These are phyloP conservation scores for Nissolia schottii DNA, from an alignment of 306 rosid species.

Conservation along the genomic window DNA sequence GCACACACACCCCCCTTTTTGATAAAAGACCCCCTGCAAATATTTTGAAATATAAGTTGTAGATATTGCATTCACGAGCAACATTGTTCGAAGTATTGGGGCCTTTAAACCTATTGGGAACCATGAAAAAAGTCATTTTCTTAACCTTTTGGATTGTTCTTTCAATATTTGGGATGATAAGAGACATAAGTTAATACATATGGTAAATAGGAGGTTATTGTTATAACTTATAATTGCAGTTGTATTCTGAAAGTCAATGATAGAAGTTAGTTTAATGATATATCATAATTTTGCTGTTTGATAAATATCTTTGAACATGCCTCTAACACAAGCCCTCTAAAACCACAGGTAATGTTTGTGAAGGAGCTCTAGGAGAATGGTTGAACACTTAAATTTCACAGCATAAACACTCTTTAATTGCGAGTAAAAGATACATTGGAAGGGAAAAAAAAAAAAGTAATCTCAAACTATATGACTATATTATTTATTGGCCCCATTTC, in stretches of 20 bases:
- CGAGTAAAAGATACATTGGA: neutral
- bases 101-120: neutral
- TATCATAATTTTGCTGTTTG: neutral
- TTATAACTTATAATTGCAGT: constrained; percentile 1
- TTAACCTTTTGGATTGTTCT: neutral
- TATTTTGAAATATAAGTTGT: neutral
- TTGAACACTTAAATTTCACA: neutral
- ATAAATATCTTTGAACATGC: neutral
- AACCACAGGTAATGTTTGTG: neutral
- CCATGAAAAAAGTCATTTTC: neutral
- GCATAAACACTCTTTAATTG: neutral
- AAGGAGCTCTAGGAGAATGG: neutral
- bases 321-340: neutral
- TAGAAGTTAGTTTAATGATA: neutral
- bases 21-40: neutral
- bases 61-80: neutral
- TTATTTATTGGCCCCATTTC: constrained; percentile 16
- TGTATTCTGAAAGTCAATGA: neutral
- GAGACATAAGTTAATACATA: neutral
- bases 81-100: neutral
- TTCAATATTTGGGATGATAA: neutral
- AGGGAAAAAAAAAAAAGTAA: neutral
- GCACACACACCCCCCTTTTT: too few species aligned
- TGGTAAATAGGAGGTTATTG: neutral
- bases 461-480: neutral